A percentile compares a stretch with the other conserved stretches of the same genome.
Conservation (phyloP, 2,329 filamentous ascomycete genomes). For the Colletotrichum tabaci region DNA sequence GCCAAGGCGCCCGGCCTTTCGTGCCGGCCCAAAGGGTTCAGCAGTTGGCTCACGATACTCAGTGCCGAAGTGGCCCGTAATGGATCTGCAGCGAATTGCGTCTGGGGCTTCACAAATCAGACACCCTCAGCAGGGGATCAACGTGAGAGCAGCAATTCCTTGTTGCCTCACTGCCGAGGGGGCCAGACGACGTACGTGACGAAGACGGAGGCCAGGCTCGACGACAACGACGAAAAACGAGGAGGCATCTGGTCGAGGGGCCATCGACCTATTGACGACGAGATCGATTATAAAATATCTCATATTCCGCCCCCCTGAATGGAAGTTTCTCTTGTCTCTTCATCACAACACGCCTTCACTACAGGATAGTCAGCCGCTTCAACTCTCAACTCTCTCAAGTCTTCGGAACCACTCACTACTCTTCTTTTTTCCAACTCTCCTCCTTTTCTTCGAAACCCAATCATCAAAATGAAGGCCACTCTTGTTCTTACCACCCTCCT, state of each 20-base stretch:
- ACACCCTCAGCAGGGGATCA: conserved; percentile 5
- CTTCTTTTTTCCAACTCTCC: conserved; percentile 2
- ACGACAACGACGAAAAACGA: background rate
- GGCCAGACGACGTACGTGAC: conserved; percentile 13
- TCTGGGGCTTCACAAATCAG: conserved; percentile 11
- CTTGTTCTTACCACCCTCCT: conserved; percentile 32
- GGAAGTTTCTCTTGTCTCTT: background rate
- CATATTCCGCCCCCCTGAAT: conserved; percentile 9
- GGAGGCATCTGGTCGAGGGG: background rate
- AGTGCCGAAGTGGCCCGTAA: background rate
- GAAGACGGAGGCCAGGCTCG: conserved; percentile 21
- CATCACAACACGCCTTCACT: conserved; percentile 29
- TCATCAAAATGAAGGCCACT: conserved; percentile 41
- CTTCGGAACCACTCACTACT: conserved; percentile 22
- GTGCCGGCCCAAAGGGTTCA: conserved; percentile 7
- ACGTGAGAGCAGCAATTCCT: conserved; percentile 21
- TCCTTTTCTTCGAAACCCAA: background rate
- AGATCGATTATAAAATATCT: conserved; percentile 34
- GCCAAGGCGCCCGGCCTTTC: conserved; percentile 22
- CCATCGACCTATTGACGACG: background rate
- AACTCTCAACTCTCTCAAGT: conserved; percentile 20
- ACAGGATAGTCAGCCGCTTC: conserved; percentile 41
- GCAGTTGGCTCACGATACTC: conserved; percentile 6
- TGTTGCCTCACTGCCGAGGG: conserved; percentile 8
- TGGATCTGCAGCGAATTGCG: conserved; percentile 15